phyloP scores from a whole-genome alignment of 371 early-diverging fungal species.

The Basidiobolus meristosporus region DNA sequence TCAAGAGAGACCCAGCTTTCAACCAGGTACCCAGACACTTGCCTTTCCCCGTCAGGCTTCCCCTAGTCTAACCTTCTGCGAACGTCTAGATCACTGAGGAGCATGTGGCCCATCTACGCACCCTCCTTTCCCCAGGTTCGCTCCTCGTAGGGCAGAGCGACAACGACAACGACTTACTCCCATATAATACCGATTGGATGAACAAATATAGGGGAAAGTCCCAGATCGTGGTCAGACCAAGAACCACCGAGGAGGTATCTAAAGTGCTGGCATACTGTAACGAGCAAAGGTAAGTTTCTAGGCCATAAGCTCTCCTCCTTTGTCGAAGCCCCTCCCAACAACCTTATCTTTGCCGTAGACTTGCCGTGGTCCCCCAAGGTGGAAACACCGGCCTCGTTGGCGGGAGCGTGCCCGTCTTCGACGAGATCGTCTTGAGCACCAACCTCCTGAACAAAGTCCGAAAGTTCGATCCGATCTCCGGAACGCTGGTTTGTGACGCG shows the following conservation, averaged over 20 bases:
- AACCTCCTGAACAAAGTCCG: slow-evolving; percentile 55
- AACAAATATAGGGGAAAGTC: slow-evolving; percentile 74
- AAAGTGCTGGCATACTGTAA: slow-evolving; percentile 78
- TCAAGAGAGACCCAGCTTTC: too few species aligned
- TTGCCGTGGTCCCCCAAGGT: slow-evolving; percentile 93
- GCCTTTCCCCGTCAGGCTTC: too few species aligned
- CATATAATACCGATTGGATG: slow-evolving; percentile 82
- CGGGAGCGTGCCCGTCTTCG: slow-evolving; percentile 84
- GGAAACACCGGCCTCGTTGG: slow-evolving; percentile 90
- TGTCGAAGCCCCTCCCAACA: not conserved
- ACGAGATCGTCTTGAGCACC: slow-evolving; percentile 73
- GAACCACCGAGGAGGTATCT: slow-evolving; percentile 68
- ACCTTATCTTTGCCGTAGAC: slow-evolving; percentile 7
- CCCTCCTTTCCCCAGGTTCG: too few species aligned
- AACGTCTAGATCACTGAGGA: too few species aligned
- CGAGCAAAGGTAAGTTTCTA: slow-evolving; percentile 22
- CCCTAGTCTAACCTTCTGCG: too few species aligned
- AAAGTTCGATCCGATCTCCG: slow-evolving; percentile 63
- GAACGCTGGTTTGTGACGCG: slow-evolving; percentile 67
- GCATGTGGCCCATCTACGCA: too few species aligned
- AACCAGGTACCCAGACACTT: too few species aligned
- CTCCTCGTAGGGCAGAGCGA: too few species aligned
- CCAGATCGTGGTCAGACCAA: slow-evolving; percentile 69
- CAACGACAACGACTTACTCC: slow-evolving; percentile 26
- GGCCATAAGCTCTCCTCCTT: not conserved